Conservation (phyloP, 2,329 filamentous ascomycete species). For the Tolypocladium nubicola region DNA sequence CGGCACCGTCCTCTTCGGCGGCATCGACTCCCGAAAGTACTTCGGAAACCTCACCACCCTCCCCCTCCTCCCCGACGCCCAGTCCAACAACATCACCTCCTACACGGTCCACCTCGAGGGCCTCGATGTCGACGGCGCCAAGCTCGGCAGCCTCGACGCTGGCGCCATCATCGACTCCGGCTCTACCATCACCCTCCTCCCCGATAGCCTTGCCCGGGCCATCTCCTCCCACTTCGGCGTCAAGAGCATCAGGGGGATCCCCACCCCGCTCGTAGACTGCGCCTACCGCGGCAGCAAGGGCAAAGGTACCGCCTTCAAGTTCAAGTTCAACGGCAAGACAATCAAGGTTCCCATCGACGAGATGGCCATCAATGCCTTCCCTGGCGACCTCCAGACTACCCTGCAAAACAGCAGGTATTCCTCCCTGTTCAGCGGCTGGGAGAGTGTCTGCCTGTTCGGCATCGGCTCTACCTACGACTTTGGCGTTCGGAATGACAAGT, state of each 20-base stretch:
- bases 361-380: constrained; percentile 37
- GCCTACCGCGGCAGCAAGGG: constrained; percentile 30
- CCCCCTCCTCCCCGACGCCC: constrained; percentile 35
- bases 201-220: constrained; percentile 41
- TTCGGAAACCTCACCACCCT: constrained; percentile 34
- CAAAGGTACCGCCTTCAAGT: constrained; percentile 35
- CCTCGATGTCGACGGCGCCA: constrained; percentile 28
- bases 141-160: constrained; percentile 26
- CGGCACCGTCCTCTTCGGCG: constrained; percentile 68
- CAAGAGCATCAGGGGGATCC: constrained; percentile 25
- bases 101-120: constrained; percentile 24
- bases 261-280: constrained; percentile 43
- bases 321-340: constrained; percentile 36
- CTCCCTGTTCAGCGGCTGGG: constrained; percentile 24
- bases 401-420: constrained; percentile 24
- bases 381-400: constrained; percentile 28
- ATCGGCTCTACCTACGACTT: constrained; percentile 32
- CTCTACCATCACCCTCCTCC: constrained; percentile 59
- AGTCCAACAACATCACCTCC: constrained; percentile 26
- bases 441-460: constrained; percentile 42
- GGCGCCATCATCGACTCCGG: constrained; percentile 64
- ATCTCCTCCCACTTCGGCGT: constrained; percentile 43
- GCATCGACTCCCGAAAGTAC: constrained; percentile 67
- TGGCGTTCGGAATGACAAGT: constrained; percentile 14
- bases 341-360: constrained; percentile 43